A percentile compares a stretch with the other conserved stretches of the same genome.
phyloP scores from a whole-genome alignment of 2,329 filamentous ascomycete species.

The Microascus cirrosus region DNA sequence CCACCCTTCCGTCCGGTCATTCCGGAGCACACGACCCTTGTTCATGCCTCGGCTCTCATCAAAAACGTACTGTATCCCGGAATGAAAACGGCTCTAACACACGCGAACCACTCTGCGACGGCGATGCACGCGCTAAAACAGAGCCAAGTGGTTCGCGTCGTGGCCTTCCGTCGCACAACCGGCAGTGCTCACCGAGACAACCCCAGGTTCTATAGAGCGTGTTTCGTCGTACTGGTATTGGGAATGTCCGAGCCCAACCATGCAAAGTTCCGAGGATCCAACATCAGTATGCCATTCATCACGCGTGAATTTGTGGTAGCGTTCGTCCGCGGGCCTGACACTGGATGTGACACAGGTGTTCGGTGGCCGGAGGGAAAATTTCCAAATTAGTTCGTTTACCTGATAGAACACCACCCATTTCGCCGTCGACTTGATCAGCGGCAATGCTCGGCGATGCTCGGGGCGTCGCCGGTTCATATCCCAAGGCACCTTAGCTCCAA shows the following conservation, averaged over 20 bases:
- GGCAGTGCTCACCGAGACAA: not conserved
- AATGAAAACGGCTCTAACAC: not conserved
- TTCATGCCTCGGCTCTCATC: not conserved
- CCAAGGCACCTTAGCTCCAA: not conserved
- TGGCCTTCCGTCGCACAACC: not conserved
- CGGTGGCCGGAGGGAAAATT: not conserved
- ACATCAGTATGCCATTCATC: not conserved
- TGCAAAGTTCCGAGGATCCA: not conserved
- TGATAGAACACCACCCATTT: too few relatives aligned
- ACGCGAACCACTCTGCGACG: not conserved
- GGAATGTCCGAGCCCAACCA: not conserved
- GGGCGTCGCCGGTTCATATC: not conserved
- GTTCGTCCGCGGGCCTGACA: not conserved
- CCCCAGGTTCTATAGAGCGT: not conserved
- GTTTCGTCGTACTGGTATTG: not conserved
- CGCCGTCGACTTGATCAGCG: not conserved
- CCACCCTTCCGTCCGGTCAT: not conserved
- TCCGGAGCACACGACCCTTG: not conserved
- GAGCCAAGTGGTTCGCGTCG: not conserved
- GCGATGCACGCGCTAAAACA: not conserved
- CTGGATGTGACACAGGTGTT: not conserved
- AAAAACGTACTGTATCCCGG: not conserved
- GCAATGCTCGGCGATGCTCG: not conserved
- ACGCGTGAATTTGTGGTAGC: not conserved
- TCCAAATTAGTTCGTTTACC: too few relatives aligned